Percentiles rank a stretch among this genome's conserved stretches.
Conservation (phyloP, 129 eudicot genomes). For the Pittosporum tobira region DNA sequence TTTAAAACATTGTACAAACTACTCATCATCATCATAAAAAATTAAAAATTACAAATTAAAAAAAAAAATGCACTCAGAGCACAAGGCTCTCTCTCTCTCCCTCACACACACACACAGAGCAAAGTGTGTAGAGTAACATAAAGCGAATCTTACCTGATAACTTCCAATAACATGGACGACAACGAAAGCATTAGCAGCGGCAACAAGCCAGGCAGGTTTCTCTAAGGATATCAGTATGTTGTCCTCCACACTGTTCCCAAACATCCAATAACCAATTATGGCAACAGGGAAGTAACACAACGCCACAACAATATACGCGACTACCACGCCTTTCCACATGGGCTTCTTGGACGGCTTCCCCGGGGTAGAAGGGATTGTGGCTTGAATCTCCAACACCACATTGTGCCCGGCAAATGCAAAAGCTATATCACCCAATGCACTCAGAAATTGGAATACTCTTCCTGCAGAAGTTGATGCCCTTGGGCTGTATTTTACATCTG, state of each 20-base stretch:
- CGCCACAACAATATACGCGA: conserved; percentile 41
- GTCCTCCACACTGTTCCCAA: conserved; percentile 38
- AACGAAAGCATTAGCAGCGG: conserved; percentile 35
- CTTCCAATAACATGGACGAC: conserved; percentile 49
- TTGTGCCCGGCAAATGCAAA: conserved; percentile 55
- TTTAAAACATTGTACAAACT: not conserved
- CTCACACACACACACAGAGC: too few relatives aligned
- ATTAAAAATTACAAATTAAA: not conserved
- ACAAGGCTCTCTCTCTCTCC: too few relatives aligned
- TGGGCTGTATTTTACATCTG: conserved; percentile 21
- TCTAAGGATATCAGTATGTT: conserved; percentile 35
- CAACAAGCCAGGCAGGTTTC: conserved; percentile 34
- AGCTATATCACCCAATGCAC: conserved; percentile 37
- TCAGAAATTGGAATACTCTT: conserved; percentile 21
- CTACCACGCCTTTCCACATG: conserved; percentile 51
- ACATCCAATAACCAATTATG: conserved; percentile 25
- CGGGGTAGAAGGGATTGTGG: conserved; percentile 44
- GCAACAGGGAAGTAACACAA: conserved; percentile 57
- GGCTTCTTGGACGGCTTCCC: conserved; percentile 44
- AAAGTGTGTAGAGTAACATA: not conserved
- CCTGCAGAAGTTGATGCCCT: conserved; percentile 27
- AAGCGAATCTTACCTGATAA: conserved; percentile 28
- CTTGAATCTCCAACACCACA: conserved; percentile 58
- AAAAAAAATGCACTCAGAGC: not conserved
- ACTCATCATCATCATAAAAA: not conserved